Conservation (phyloP, 2,329 filamentous ascomycete genomes). For the Xylariaceae sp. region DNA sequence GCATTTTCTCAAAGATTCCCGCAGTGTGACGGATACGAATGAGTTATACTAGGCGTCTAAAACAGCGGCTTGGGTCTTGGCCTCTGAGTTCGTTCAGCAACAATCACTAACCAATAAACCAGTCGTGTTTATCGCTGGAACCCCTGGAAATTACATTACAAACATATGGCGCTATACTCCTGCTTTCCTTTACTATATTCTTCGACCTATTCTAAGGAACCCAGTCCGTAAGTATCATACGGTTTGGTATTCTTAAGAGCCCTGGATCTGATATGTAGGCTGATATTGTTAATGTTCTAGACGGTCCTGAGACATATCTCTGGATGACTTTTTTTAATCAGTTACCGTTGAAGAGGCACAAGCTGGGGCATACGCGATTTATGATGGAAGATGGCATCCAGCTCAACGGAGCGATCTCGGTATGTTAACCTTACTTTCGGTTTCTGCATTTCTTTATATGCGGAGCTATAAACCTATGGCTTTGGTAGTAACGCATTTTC, state of each 20-base stretch:
- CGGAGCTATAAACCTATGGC: too few relatives aligned
- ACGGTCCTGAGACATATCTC: slow-evolving; percentile 31
- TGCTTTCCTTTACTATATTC: slow-evolving; percentile 9
- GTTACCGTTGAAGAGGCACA: slow-evolving; percentile 28
- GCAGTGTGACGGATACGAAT: slow-evolving; percentile 13
- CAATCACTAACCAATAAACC: slow-evolving; percentile 13
- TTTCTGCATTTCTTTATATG: not conserved
- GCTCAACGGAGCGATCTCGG: slow-evolving; percentile 30
- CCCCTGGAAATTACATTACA: slow-evolving; percentile 29
- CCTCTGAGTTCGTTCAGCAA: slow-evolving; percentile 31
- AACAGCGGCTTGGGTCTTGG: slow-evolving; percentile 31
- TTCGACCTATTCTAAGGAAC: slow-evolving; percentile 17
- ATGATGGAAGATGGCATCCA: slow-evolving; percentile 34
- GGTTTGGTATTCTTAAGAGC: not conserved
- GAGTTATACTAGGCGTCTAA: slow-evolving; percentile 33
- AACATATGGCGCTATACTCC: slow-evolving; percentile 27
- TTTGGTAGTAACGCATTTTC: not conserved
- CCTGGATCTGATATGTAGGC: not conserved
- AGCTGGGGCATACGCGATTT: slow-evolving; percentile 32
- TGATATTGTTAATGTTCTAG: not conserved
- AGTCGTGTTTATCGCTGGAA: slow-evolving; percentile 27
- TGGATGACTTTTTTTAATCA: slow-evolving; percentile 34
- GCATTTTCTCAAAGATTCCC: slow-evolving; percentile 21
- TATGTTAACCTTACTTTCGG: not conserved
- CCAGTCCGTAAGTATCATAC: too few relatives aligned